These are phyloP conservation scores for Musa troglodytarum DNA, from an alignment of 176 grass and related monocot species.

Conservation along the genomic window DNA sequence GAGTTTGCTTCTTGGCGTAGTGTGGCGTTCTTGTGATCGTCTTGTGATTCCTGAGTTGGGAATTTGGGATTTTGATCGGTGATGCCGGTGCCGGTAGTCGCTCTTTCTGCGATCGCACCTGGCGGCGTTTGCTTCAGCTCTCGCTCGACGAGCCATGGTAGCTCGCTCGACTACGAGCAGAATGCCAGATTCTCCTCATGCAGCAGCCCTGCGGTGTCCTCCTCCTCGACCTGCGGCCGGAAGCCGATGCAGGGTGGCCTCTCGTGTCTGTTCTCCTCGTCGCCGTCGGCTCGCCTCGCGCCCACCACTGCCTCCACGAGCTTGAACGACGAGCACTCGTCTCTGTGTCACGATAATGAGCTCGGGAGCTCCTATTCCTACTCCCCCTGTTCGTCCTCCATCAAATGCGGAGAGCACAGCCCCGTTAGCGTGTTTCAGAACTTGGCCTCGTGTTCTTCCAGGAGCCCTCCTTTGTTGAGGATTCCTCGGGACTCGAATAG, in stretches of 20 bases:
- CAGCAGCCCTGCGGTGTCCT: neutral
- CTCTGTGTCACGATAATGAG: constrained; percentile 2
- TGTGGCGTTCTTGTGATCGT: neutral
- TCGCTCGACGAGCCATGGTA: neutral
- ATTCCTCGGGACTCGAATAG: neutral
- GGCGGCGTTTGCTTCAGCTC: constrained; percentile 7
- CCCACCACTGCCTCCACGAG: neutral
- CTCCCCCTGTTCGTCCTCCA: constrained; percentile 4
- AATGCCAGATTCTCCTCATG: constrained; percentile 15
- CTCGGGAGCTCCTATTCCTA: constrained; percentile 9
- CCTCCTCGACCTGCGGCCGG: neutral
- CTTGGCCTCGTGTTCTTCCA: constrained; percentile 10
- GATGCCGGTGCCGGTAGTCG: constrained; percentile 16
- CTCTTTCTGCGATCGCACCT: neutral
- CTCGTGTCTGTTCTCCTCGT: constrained; percentile 15
- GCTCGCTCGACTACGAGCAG: constrained; percentile 6
- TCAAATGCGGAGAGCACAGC: constrained; percentile 1
- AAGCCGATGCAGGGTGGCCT: constrained; percentile 8
- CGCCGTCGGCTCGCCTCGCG: neutral
- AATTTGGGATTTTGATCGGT: constrained; percentile 6
- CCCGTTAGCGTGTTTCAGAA: neutral
- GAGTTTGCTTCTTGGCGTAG: neutral
- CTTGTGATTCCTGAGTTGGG: neutral
- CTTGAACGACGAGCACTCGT: neutral
- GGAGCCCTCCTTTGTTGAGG: constrained; percentile 10